Percentiles rank a stretch among this genome's conserved stretches.
Evolutionary conservation across 768 basidiomycete species (phyloP).

Genomic region (Termitomyces sp.): DNA sequence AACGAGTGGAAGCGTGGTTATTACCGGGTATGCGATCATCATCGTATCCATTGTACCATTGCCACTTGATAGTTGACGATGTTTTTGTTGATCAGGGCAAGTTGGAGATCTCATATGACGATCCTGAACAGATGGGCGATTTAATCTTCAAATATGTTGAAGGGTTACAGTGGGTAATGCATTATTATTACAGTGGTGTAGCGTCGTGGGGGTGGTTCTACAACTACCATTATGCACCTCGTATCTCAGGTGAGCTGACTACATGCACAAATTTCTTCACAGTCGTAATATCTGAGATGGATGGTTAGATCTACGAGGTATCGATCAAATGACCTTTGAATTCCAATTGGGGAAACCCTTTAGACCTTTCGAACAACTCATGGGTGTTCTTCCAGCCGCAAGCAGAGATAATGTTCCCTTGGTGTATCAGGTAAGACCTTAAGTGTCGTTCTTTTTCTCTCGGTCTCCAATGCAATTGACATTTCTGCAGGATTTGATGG

Average conservation of each 20-base stretch:
- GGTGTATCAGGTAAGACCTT: conserved; percentile 66
- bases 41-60: neutral
- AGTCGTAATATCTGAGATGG: neutral
- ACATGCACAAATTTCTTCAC: neutral
- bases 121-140: conserved; percentile 63
- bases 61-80: neutral
- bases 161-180: conserved; percentile 98
- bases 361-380: conserved; percentile 90
- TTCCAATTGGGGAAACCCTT: conserved; percentile 90
- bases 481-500: conserved; percentile 79
- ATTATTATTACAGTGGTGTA: conserved; percentile 97
- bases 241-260: conserved; percentile 76
- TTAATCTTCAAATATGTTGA: conserved; percentile 84
- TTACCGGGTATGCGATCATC: conserved; percentile 61
- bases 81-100: conserved; percentile 60
- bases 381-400: conserved; percentile 94
- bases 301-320: conserved; percentile 51
- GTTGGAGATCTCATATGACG: conserved; percentile 73
- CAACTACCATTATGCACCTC: conserved; percentile 95
- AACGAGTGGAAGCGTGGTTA: conserved; percentile 89
- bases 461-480: neutral
- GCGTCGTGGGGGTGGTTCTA: conserved; percentile 99
- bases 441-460: neutral
- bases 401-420: conserved; percentile 84
- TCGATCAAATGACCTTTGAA: conserved; percentile 79